These are phyloP conservation scores for Dysphania ambrosioides DNA, from an alignment of 148 eudicot species.

Conservation along the genomic window DNA sequence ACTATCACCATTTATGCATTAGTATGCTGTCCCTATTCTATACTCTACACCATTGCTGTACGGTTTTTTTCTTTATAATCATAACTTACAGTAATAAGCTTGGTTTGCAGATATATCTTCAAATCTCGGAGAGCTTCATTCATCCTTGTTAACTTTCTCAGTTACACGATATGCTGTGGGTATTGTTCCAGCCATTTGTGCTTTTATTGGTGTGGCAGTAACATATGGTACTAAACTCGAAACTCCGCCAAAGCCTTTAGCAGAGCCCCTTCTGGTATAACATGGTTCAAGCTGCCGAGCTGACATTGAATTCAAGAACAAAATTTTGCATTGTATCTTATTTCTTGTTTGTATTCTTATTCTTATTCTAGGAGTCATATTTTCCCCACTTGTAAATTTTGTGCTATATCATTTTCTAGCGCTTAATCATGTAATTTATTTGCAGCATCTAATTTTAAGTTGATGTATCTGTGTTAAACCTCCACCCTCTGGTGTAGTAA, in stretches of 20 bases:
- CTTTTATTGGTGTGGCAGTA: conserved; percentile 52
- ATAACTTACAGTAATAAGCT: not conserved
- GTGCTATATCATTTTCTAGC: not conserved
- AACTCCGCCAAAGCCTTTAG: conserved; percentile 34
- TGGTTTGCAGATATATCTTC: conserved; percentile 47
- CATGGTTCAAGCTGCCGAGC: not conserved
- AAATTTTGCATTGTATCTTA: not conserved
- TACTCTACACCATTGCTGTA: not conserved
- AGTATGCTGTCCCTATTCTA: not conserved
- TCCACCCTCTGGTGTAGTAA: not conserved
- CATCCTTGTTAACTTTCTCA: conserved; percentile 33
- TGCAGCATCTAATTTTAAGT: not conserved
- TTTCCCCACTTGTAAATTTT: not conserved
- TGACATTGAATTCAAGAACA: not conserved
- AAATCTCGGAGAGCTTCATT: conserved; percentile 32
- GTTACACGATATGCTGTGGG: conserved; percentile 62
- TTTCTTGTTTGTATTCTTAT: too few species aligned
- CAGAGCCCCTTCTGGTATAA: conserved; percentile 54
- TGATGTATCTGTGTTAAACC: not conserved
- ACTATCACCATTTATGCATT: not conserved
- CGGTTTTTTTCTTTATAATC: not conserved
- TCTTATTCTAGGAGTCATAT: not conserved
- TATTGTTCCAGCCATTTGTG: conserved; percentile 63
- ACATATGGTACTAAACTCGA: conserved; percentile 57
- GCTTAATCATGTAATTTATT: not conserved